These are phyloP conservation scores for Aspergillus sclerotioniger DNA, from an alignment of 495 filamentous ascomycete species.

Conservation along the genomic window DNA sequence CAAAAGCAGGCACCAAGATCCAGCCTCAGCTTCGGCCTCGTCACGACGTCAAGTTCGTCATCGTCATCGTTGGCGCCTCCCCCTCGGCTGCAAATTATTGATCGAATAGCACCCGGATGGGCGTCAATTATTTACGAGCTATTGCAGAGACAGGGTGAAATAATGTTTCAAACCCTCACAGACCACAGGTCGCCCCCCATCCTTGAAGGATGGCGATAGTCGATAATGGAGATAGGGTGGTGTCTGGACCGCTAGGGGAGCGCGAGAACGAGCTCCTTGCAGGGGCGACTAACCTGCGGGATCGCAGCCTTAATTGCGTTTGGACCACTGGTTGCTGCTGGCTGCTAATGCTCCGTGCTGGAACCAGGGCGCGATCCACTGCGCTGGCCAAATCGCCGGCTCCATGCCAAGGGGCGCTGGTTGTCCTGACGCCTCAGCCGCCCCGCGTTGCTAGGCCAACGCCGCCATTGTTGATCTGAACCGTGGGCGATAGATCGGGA, in stretches of 20 bases:
- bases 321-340: slow-evolving; percentile 7
- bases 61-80: not conserved
- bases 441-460: slow-evolving; percentile 44
- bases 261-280: slow-evolving; percentile 21
- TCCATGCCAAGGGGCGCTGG: slow-evolving; percentile 25
- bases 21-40: not conserved
- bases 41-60: slow-evolving; percentile 4
- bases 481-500: slow-evolving; percentile 41
- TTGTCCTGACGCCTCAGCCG: slow-evolving; percentile 34
- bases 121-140: slow-evolving; percentile 22
- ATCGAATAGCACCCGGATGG: not conserved
- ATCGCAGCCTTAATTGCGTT: slow-evolving; percentile 22
- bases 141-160: slow-evolving; percentile 25
- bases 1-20: not conserved
- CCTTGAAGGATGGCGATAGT: slow-evolving; percentile 1
- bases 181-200: slow-evolving; percentile 12
- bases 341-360: slow-evolving; percentile 7
- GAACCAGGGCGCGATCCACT: slow-evolving; percentile 26
- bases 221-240: slow-evolving; percentile 6
- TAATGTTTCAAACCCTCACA: slow-evolving; percentile 27
- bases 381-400: slow-evolving; percentile 9
- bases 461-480: slow-evolving; percentile 45
- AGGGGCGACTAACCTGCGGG: slow-evolving; percentile 12
- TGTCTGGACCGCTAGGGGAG: slow-evolving; percentile 17
- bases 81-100: slow-evolving; percentile 14